Evolutionary conservation across 2,329 filamentous ascomycete genomes (phyloP).

Genomic region (Trichoderma atrobrunneum): DNA sequence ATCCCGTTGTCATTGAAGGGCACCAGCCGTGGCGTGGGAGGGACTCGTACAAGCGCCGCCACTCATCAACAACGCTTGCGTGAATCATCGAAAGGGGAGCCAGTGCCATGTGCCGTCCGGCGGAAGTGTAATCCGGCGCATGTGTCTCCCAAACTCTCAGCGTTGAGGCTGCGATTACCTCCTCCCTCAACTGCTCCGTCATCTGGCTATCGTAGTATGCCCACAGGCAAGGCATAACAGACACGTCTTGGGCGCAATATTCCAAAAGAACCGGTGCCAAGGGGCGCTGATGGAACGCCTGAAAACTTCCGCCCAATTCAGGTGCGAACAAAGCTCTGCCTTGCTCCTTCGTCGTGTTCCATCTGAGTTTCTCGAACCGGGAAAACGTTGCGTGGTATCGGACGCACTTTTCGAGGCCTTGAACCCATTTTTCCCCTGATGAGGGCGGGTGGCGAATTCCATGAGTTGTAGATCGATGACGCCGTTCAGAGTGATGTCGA

Average conservation of each 20-base stretch:
- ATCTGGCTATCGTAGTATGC: slow-evolving; percentile 29
- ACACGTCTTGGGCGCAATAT: slow-evolving; percentile 50
- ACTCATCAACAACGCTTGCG: too few relatives aligned
- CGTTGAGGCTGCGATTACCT: slow-evolving; percentile 28
- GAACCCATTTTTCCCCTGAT: background rate
- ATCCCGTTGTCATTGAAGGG: too few relatives aligned
- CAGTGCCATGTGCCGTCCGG: slow-evolving; percentile 31
- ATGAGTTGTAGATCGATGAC: slow-evolving; percentile 56
- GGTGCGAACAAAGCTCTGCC: slow-evolving; percentile 40
- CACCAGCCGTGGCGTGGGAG: too few relatives aligned
- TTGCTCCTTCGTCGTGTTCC: slow-evolving; percentile 36
- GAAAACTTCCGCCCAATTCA: slow-evolving; percentile 41
- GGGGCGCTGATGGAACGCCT: slow-evolving; percentile 48
- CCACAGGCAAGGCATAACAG: slow-evolving; percentile 38
- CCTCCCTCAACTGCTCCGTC: slow-evolving; percentile 20
- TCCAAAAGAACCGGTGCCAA: slow-evolving; percentile 35
- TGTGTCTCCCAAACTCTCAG: slow-evolving; percentile 33
- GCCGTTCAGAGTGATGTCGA: slow-evolving; percentile 40
- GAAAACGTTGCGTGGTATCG: slow-evolving; percentile 26
- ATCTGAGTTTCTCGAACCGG: slow-evolving; percentile 23
- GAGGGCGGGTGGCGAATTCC: slow-evolving; percentile 42
- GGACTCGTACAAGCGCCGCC: too few relatives aligned
- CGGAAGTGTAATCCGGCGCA: slow-evolving; percentile 25
- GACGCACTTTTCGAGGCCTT: slow-evolving; percentile 32
- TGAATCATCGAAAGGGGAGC: slow-evolving; percentile 24